These are phyloP conservation scores for Sarocladium brachiariae DNA, from an alignment of 2,329 filamentous ascomycete species.

Conservation along the genomic window DNA sequence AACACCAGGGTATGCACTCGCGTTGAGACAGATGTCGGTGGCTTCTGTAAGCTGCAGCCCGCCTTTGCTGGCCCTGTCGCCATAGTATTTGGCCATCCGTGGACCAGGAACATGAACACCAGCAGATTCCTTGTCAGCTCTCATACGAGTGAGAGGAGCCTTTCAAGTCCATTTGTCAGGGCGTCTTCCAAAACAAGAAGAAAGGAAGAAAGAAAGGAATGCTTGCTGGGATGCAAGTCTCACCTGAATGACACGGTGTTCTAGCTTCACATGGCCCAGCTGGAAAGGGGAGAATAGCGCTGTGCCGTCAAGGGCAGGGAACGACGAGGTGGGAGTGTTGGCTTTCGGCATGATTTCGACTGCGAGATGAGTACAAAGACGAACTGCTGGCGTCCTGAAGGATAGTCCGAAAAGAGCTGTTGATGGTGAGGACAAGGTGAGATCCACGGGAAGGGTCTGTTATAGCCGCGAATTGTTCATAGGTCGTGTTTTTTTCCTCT, in stretches of 20 bases:
- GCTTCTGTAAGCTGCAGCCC: conserved; percentile 24
- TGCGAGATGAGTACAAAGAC: neutral
- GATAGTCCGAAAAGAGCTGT: no score
- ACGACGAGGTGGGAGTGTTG: conserved; percentile 3
- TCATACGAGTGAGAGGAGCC: conserved; percentile 19
- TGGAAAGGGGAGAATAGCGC: conserved; percentile 27
- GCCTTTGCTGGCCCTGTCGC: conserved; percentile 25
- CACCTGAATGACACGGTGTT: conserved; percentile 31
- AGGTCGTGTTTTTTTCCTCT: neutral
- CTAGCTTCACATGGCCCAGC: conserved; percentile 24
- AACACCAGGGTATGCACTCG: conserved; percentile 22
- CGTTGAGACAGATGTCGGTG: conserved; percentile 22
- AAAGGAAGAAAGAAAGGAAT: no score
- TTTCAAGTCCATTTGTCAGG: no score
- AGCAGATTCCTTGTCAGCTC: conserved; percentile 22
- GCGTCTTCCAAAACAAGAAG: no score
- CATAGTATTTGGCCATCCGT: conserved; percentile 22
- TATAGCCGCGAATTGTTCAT: neutral
- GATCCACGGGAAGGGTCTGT: neutral
- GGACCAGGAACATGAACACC: conserved; percentile 26
- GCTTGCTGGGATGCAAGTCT: neutral
- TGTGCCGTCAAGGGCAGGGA: conserved; percentile 19
- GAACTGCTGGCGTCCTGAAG: neutral
- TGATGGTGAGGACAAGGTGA: neutral
- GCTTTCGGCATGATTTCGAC: conserved; percentile 5